Percentiles rank a stretch among this genome's conserved stretches.
These are phyloP conservation scores for Chloris gayana DNA, from an alignment of 176 grass and related monocot species.

Conservation along the genomic window DNA sequence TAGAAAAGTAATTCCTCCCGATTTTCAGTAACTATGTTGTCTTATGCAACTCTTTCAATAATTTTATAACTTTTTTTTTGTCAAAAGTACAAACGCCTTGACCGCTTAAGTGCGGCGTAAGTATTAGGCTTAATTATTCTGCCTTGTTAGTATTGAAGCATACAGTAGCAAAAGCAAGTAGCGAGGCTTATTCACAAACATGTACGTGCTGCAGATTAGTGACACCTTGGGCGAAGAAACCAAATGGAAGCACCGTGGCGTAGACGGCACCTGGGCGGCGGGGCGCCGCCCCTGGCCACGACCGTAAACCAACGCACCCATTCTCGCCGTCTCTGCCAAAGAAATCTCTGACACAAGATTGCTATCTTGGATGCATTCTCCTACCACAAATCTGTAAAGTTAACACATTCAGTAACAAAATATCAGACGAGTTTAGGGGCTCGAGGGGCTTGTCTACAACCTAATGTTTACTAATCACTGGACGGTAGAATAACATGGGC, in stretches of 20 bases:
- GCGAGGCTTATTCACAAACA: too few species aligned
- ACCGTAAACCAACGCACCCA: not conserved
- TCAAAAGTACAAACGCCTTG: too few species aligned
- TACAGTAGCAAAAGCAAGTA: too few species aligned
- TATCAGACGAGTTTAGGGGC: not conserved
- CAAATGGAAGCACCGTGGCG: not conserved
- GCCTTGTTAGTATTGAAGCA: too few species aligned
- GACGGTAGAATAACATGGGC: conserved; percentile 24
- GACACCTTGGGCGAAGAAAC: not conserved
- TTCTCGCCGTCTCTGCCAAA: not conserved
- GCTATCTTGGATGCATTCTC: not conserved
- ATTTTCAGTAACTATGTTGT: too few species aligned
- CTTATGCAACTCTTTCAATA: too few species aligned
- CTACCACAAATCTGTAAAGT: not conserved
- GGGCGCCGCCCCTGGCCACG: not conserved
- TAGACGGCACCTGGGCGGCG: conserved; percentile 10
- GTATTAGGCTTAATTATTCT: too few species aligned
- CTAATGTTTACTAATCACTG: not conserved
- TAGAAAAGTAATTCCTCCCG: too few species aligned
- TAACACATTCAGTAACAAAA: not conserved
- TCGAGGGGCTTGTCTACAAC: conserved; percentile 7
- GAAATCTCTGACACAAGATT: not conserved
- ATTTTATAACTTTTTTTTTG: too few species aligned
- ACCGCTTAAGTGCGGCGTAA: too few species aligned
- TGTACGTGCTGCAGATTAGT: too few species aligned